These are phyloP conservation scores for Ophiostoma ips DNA, from an alignment of 2,329 filamentous ascomycete species.

Conservation along the genomic window DNA sequence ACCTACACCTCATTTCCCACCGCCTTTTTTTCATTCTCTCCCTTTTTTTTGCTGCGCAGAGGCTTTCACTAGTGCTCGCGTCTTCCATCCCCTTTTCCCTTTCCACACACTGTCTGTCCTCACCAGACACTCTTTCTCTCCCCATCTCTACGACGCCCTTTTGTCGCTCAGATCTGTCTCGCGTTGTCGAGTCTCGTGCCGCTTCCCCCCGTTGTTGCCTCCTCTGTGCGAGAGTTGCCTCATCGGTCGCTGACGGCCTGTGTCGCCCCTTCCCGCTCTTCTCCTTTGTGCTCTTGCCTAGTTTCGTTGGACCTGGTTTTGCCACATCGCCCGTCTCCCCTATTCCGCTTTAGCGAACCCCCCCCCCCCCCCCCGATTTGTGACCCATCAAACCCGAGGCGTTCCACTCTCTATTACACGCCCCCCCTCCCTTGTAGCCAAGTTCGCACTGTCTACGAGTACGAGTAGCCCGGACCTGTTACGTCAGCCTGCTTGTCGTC, in stretches of 20 bases:
- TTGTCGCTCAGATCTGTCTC: neutral
- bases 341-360: conserved; percentile 5
- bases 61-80: conserved; percentile 36
- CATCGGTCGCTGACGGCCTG: neutral
- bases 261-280: conserved; percentile 6
- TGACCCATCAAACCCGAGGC: conserved; percentile 5
- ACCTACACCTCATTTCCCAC: conserved; percentile 12
- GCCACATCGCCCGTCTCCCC: conserved; percentile 18
- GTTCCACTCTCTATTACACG: conserved; percentile 4
- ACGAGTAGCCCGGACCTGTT: conserved; percentile 8
- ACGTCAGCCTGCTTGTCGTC: conserved; percentile 14
- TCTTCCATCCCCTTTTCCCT: conserved; percentile 5
- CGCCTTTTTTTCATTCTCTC: conserved; percentile 7
- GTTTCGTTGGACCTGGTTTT: conserved; percentile 17
- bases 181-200: neutral
- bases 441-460: conserved; percentile 5
- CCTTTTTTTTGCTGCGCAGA: conserved; percentile 16
- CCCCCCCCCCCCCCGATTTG: neutral
- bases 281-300: conserved; percentile 6
- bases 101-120: neutral
- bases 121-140: neutral
- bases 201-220: conserved; percentile 11
- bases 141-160: neutral
- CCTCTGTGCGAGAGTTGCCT: neutral
- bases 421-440: conserved; percentile 1